Percentiles rank a stretch among this genome's conserved stretches.
Evolutionary conservation across 2,329 filamentous ascomycete genomes (phyloP).

Genomic region (Fusarium sp.): DNA sequence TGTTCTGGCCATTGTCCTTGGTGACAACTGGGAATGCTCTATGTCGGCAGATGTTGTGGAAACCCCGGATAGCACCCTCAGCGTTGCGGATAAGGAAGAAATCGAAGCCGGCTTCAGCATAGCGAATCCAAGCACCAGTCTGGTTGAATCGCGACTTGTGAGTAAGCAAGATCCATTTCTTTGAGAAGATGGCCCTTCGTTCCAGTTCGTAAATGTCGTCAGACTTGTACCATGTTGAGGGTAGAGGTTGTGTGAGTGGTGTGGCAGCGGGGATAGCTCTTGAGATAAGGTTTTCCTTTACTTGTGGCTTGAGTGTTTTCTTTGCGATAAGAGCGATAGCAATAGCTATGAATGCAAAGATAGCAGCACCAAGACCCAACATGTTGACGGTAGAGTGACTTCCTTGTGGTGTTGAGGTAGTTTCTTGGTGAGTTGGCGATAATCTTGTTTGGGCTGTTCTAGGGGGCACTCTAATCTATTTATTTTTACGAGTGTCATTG

Average conservation of each 20-base stretch:
- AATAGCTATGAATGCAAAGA: conserved; percentile 22
- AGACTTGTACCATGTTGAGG: conserved; percentile 63
- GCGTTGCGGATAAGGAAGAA: conserved; percentile 69
- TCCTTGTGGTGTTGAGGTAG: background rate
- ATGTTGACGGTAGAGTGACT: conserved; percentile 11
- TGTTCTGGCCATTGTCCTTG: conserved; percentile 64
- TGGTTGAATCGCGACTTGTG: conserved; percentile 66
- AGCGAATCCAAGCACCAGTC: conserved; percentile 69
- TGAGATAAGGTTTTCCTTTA: conserved; percentile 27
- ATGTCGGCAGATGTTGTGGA: conserved; percentile 75
- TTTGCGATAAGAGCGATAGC: conserved; percentile 11
- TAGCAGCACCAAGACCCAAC: conserved; percentile 23
- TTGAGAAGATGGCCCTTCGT: conserved; percentile 69
- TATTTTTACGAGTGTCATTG: conserved; percentile 3
- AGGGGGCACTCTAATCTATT: conserved; percentile 20
- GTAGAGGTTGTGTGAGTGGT: conserved; percentile 38
- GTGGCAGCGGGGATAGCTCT: conserved; percentile 27
- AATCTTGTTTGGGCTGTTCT: background rate
- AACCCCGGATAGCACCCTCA: conserved; percentile 70
- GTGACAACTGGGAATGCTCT: conserved; percentile 71
- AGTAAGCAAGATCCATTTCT: conserved; percentile 69
- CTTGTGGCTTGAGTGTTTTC: conserved; percentile 27
- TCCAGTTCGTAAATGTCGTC: conserved; percentile 70
- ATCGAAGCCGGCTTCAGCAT: conserved; percentile 68
- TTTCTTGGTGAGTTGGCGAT: background rate